These are phyloP conservation scores for Yarrowia sp. DNA, from an alignment of 805 yeast species.

Conservation along the genomic window DNA sequence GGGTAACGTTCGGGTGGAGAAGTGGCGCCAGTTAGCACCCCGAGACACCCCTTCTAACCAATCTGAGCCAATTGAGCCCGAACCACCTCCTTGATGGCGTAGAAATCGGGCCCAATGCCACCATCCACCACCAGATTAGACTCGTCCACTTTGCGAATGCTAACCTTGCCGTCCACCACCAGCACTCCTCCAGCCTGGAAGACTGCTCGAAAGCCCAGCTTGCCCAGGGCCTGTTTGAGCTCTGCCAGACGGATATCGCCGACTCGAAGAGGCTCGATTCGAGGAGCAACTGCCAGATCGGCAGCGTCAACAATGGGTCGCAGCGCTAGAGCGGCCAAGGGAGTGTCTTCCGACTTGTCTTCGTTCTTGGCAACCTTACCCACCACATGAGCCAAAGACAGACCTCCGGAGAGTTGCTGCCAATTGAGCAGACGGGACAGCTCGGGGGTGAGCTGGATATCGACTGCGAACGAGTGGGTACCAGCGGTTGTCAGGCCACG, in stretches of 20 bases:
- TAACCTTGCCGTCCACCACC: constrained; percentile 79
- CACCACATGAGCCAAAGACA: constrained; percentile 78
- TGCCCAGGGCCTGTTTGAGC: constrained; percentile 66
- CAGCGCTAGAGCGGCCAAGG: constrained; percentile 16
- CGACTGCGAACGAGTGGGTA: constrained; percentile 54
- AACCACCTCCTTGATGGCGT: constrained; percentile 74
- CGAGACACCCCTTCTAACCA: constrained; percentile 16
- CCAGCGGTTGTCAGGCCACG: constrained; percentile 42
- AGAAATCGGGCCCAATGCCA: constrained; percentile 72
- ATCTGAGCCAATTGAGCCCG: constrained; percentile 52
- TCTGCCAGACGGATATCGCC: constrained; percentile 90
- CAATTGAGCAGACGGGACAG: constrained; percentile 70
- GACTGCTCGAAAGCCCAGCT: constrained; percentile 74
- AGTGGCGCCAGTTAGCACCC: constrained; percentile 1
- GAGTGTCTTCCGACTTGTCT: constrained; percentile 40
- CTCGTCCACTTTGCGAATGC: constrained; percentile 77
- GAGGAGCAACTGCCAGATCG: constrained; percentile 47
- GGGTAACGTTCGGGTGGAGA: not conserved
- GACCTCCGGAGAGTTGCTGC: constrained; percentile 85
- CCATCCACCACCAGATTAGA: constrained; percentile 92
- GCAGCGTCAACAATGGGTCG: constrained; percentile 40
- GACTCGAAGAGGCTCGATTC: constrained; percentile 63
- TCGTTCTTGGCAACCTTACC: constrained; percentile 61
- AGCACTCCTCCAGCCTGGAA: constrained; percentile 92
- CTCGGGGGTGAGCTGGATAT: constrained; percentile 70